Evolutionary conservation across 768 basidiomycete genomes (phyloP).

Genomic region (Panus rudis): DNA sequence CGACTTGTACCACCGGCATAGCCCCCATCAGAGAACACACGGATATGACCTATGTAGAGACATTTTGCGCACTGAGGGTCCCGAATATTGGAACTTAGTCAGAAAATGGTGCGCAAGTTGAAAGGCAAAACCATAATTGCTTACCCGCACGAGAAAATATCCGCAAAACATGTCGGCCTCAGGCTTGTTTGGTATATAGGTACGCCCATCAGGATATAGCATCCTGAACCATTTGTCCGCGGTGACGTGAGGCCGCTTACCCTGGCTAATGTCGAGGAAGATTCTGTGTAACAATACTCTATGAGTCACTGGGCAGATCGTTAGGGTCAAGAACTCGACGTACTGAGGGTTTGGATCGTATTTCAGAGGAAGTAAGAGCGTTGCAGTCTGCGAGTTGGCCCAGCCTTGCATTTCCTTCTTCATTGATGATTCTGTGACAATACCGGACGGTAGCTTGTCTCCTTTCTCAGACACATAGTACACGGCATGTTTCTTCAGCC

Average conservation of each 20-base stretch:
- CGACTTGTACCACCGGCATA: not conserved
- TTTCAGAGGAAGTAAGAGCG: not conserved
- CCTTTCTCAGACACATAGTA: not conserved
- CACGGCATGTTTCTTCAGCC: not conserved
- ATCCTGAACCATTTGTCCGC: conserved; percentile 1
- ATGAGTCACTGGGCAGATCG: not conserved
- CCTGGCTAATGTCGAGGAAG: not conserved
- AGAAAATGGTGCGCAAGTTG: not conserved
- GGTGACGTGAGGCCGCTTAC: not conserved
- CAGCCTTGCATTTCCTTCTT: not conserved
- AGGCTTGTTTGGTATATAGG: not conserved
- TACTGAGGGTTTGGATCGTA: not conserved
- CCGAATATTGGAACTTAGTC: not conserved
- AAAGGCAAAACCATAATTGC: not conserved
- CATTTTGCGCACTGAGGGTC: not conserved
- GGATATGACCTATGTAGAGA: not conserved
- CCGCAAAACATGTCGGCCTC: not conserved
- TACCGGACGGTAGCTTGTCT: not conserved
- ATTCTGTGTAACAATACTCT: not conserved
- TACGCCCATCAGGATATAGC: conserved; percentile 3
- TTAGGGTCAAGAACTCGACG: not conserved
- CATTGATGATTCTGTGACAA: not conserved
- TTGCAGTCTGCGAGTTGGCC: not conserved
- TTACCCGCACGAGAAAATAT: not conserved
- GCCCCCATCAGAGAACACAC: not conserved